Percentiles rank a stretch among this genome's conserved stretches.
Evolutionary conservation across 441 rosid species (phyloP).

Genomic region (Populus trichocarpa): DNA sequence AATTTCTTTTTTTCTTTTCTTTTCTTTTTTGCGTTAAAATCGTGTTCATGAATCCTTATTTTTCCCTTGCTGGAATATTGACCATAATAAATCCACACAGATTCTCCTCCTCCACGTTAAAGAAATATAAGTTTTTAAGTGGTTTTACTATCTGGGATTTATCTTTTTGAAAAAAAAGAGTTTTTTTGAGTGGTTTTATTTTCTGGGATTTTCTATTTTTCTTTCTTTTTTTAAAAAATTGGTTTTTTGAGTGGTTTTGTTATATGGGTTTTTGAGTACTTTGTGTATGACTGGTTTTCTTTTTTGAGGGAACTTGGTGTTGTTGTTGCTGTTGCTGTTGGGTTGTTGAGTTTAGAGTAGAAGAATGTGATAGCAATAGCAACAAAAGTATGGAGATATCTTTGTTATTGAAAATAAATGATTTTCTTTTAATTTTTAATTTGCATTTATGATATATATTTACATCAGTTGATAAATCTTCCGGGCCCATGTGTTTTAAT

Average conservation of each 20-base stretch:
- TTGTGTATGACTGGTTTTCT: not conserved
- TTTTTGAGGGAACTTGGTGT: not conserved
- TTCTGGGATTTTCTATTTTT: not conserved
- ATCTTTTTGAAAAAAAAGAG: not conserved
- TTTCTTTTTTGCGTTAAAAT: not conserved
- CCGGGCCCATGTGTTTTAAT: conserved; percentile 37
- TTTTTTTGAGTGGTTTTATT: not conserved
- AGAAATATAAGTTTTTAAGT: not conserved
- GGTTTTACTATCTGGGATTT: not conserved
- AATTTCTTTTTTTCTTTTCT: not conserved
- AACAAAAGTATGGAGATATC: conserved; percentile 21
- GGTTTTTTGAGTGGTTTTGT: not conserved
- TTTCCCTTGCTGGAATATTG: conserved; percentile 8
- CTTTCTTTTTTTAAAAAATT: not conserved
- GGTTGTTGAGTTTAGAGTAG: not conserved
- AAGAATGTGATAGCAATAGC: conserved; percentile 26
- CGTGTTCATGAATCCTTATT: not conserved
- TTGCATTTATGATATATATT: not conserved
- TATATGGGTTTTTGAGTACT: not conserved
- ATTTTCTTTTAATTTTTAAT: not conserved
- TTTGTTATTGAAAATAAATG: not conserved
- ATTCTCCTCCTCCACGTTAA: too few relatives aligned
- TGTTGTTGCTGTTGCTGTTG: not conserved
- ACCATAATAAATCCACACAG: not conserved
- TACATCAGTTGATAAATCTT: conserved; percentile 18